Percentiles rank a stretch among this genome's conserved stretches.
phyloP scores from a whole-genome alignment of 805 yeast genomes.

The Cyberlindnera bimundalis region DNA sequence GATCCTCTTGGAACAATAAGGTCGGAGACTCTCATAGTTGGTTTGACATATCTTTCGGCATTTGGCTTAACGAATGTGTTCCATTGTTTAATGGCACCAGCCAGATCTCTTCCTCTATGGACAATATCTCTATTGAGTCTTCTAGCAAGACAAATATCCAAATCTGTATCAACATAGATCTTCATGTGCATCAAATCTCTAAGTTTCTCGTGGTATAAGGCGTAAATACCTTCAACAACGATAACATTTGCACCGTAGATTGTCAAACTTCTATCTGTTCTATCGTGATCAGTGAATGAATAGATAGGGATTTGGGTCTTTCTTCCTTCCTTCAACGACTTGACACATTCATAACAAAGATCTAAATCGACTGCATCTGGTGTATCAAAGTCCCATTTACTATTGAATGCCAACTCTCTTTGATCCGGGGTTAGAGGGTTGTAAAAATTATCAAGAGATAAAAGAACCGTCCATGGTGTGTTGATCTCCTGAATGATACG shows the following conservation, averaged over 20 bases:
- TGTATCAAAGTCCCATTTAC: constrained; percentile 80
- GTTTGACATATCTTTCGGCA: constrained; percentile 69
- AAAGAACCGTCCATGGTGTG: constrained; percentile 91
- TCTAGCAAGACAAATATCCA: constrained; percentile 89
- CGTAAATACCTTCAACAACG: constrained; percentile 87
- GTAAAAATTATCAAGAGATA: constrained; percentile 91
- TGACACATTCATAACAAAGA: constrained; percentile 57
- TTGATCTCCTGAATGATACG: constrained; percentile 71
- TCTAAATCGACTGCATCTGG: constrained; percentile 87
- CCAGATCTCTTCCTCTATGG: constrained; percentile 79
- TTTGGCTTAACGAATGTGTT: constrained; percentile 88
- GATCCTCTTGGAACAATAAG: constrained; percentile 88
- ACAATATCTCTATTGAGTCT: constrained; percentile 83
- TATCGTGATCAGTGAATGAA: constrained; percentile 60
- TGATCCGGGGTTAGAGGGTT: constrained; percentile 65
- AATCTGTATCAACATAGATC: constrained; percentile 89
- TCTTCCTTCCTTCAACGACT: constrained; percentile 66
- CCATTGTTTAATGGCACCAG: constrained; percentile 88
- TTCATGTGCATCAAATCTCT: constrained; percentile 78
- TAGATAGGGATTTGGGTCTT: constrained; percentile 64
- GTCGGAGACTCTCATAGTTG: constrained; percentile 78
- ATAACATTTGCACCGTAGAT: constrained; percentile 94
- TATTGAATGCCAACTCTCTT: constrained; percentile 56
- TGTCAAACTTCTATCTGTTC: constrained; percentile 60
- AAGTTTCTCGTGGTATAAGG: constrained; percentile 67